Evolutionary conservation across 2,329 filamentous ascomycete genomes (phyloP).

Genomic region (Talaromyces sp.): DNA sequence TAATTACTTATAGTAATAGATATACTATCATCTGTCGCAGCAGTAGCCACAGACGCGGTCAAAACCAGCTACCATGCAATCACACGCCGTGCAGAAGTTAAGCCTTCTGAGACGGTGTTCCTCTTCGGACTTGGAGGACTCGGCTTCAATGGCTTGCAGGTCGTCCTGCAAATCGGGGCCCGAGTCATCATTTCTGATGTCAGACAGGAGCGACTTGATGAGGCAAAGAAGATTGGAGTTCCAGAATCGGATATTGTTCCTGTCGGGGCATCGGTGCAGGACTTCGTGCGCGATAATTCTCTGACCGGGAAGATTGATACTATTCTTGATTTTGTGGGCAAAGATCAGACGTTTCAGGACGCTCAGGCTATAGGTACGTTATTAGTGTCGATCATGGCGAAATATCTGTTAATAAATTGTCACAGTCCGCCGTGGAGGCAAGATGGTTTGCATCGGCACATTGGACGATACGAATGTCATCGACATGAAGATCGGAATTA

Average conservation of each 20-base stretch:
- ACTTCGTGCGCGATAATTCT: neutral
- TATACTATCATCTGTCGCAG: conserved; percentile 32
- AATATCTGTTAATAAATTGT: neutral
- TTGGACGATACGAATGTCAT: conserved; percentile 42
- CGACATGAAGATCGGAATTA: conserved; percentile 47
- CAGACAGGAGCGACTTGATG: conserved; percentile 24
- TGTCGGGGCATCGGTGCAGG: neutral
- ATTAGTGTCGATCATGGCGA: neutral
- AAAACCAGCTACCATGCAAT: conserved; percentile 45
- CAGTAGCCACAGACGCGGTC: conserved; percentile 45
- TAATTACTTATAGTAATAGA: conserved; percentile 22
- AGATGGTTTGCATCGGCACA: conserved; percentile 45
- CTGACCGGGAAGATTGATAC: neutral
- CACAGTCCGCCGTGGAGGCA: neutral
- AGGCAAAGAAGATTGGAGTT: neutral
- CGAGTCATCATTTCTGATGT: conserved; percentile 41
- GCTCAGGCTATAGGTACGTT: neutral
- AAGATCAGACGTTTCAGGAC: conserved; percentile 1
- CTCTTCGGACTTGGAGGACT: conserved; percentile 45
- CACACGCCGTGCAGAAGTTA: conserved; percentile 37
- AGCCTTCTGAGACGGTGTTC: conserved; percentile 38
- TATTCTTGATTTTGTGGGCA: neutral
- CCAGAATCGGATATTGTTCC: neutral
- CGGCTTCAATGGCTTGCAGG: conserved; percentile 45
- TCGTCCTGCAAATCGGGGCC: conserved; percentile 51